Conservation (phyloP, 371 early-diverging fungal genomes). For the Apophysomyces trapeziformis region DNA sequence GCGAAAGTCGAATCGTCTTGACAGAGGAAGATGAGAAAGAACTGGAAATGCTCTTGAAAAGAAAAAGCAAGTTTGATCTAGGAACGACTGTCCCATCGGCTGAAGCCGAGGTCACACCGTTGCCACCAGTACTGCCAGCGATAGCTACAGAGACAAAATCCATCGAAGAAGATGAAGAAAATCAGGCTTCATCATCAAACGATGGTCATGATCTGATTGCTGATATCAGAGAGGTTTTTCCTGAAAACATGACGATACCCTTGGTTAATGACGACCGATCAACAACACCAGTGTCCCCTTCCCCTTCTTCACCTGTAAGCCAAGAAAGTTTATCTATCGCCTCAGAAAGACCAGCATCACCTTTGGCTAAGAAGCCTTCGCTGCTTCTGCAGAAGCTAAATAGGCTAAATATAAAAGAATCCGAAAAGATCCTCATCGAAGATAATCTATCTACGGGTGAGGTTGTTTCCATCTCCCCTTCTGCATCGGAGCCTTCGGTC, state of each 20-base stretch:
- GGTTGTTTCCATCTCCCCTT: background rate
- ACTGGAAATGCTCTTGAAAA: conserved; percentile 31
- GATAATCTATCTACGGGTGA: too few species aligned
- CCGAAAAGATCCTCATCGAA: background rate
- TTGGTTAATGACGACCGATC: background rate
- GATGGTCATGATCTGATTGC: background rate
- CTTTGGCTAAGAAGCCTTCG: conserved; percentile 22
- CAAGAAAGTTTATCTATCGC: background rate
- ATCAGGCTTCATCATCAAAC: background rate
- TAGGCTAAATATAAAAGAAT: background rate
- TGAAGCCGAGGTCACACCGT: conserved; percentile 2
- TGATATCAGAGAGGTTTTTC: background rate
- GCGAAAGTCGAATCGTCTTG: conserved; percentile 36
- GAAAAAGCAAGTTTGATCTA: conserved; percentile 18
- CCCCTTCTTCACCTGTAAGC: too few species aligned
- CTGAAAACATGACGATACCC: background rate
- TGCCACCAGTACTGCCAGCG: background rate
- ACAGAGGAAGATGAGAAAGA: conserved; percentile 53
- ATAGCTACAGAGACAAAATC: background rate
- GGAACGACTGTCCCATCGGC: background rate
- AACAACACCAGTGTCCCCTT: background rate
- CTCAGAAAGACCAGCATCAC: background rate
- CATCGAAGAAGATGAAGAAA: background rate
- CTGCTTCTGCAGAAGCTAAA: conserved; percentile 21
- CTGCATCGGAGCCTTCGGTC: background rate